Percentiles rank a stretch among this genome's conserved stretches.
Evolutionary conservation across 1,284 basidiomycete genomes (phyloP).

Genomic region (Marasmius tenuissimus): DNA sequence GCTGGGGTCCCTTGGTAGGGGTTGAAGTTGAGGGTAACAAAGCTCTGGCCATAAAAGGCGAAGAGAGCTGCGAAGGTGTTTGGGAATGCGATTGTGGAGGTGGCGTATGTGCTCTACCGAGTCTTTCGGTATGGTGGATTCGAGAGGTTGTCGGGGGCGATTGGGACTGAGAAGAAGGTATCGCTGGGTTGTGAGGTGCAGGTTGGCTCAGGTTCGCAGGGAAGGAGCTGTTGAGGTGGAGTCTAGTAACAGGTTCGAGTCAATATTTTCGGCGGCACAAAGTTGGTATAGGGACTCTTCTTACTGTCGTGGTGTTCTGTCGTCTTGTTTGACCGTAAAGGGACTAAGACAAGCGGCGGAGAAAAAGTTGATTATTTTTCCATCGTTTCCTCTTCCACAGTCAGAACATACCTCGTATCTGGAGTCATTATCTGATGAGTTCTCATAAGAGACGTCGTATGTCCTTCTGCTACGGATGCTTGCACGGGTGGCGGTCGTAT

Average conservation of each 20-base stretch:
- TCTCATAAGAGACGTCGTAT: not conserved
- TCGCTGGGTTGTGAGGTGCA: not conserved
- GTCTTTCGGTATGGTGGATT: not conserved
- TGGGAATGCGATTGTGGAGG: constrained; percentile 14
- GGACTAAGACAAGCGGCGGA: not conserved
- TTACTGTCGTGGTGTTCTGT: not conserved
- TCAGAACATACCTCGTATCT: constrained; percentile 37
- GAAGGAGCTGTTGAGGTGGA: not conserved
- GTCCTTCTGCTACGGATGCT: not conserved
- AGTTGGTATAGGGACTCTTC: not conserved
- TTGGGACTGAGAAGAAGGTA: not conserved
- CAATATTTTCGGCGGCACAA: not conserved
- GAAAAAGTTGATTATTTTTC: not conserved
- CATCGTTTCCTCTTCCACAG: not conserved
- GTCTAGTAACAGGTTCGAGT: not conserved
- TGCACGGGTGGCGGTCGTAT: not conserved
- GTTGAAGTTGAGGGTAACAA: constrained; percentile 12
- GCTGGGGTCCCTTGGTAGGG: not conserved
- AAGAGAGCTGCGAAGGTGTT: constrained; percentile 35
- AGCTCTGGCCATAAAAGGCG: constrained; percentile 44
- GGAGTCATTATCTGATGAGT: constrained; percentile 20
- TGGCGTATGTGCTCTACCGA: constrained; percentile 18
- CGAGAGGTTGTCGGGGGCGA: not conserved
- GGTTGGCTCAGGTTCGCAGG: not conserved
- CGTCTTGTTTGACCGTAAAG: not conserved